Evolutionary conservation across 176 grass and related monocot genomes (phyloP).

Genomic region (Triticum timopheevii): DNA sequence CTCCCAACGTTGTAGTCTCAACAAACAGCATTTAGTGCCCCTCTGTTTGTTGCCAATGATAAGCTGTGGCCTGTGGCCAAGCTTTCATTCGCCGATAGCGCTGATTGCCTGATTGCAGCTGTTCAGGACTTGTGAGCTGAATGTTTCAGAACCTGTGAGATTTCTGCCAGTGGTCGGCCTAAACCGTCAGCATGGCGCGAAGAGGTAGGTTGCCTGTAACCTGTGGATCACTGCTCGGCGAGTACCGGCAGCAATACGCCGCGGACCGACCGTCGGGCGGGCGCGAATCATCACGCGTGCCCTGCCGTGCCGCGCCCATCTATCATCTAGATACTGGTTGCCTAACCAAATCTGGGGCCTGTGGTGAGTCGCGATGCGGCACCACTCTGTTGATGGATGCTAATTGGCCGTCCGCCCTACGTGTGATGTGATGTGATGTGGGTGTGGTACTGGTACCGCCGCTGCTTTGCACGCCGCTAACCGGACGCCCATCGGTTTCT

Average conservation of each 20-base stretch:
- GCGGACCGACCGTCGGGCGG: background rate
- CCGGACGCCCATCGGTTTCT: background rate
- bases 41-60: background rate
- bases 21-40: slow-evolving; percentile 7
- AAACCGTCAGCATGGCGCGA: background rate
- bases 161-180: background rate
- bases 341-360: slow-evolving; percentile 3
- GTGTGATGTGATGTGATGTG: background rate
- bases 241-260: background rate
- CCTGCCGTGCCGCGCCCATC: background rate
- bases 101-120: background rate
- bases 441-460: background rate
- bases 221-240: background rate
- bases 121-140: background rate
- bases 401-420: background rate
- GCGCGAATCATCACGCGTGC: background rate
- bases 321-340: too few species aligned
- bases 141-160: background rate
- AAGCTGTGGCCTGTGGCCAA: background rate
- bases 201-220: background rate
- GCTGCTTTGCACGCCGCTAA: background rate
- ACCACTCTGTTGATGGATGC: background rate
- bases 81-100: background rate
- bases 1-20: background rate
- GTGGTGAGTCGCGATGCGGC: background rate